Conservation (phyloP, 495 filamentous ascomycete species). For the Podospora sp. region DNA sequence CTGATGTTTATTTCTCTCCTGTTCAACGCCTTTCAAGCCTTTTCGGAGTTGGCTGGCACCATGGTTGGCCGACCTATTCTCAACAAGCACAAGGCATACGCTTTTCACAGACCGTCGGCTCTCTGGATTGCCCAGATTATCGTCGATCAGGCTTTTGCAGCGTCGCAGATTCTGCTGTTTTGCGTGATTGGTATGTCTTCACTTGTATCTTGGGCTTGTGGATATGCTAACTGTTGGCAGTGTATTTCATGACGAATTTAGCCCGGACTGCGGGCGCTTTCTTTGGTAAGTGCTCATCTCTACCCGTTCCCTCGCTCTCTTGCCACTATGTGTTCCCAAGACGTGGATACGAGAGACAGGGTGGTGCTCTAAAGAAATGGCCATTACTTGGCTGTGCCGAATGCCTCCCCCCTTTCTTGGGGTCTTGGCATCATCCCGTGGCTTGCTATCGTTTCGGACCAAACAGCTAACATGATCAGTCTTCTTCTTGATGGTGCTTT, state of each 20-base stretch:
- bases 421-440: too few relatives aligned
- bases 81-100: slow-evolving; percentile 78
- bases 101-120: slow-evolving; percentile 77
- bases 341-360: too few relatives aligned
- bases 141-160: slow-evolving; percentile 73
- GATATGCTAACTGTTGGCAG: slow-evolving; percentile 24
- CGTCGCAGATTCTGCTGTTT: slow-evolving; percentile 69
- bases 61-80: slow-evolving; percentile 75
- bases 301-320: too few relatives aligned
- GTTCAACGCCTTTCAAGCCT: slow-evolving; percentile 81
- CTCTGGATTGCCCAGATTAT: slow-evolving; percentile 79
- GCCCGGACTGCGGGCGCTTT: slow-evolving; percentile 69
- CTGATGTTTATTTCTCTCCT: slow-evolving; percentile 73
- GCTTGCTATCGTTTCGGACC: too few relatives aligned
- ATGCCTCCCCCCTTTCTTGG: too few relatives aligned
- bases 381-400: too few relatives aligned
- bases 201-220: not conserved
- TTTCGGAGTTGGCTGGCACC: slow-evolving; percentile 68
- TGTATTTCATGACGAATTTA: slow-evolving; percentile 79
- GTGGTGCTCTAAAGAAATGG: too few relatives aligned
- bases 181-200: slow-evolving; percentile 52
- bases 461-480: slow-evolving; percentile 6
- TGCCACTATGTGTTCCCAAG: too few relatives aligned
- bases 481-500: slow-evolving; percentile 71
- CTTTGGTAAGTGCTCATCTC: slow-evolving; percentile 50